Percentiles rank a stretch among this genome's conserved stretches.
Evolutionary conservation across 2,329 filamentous ascomycete species (phyloP).

Genomic region (Trichoderma brevicompactum): DNA sequence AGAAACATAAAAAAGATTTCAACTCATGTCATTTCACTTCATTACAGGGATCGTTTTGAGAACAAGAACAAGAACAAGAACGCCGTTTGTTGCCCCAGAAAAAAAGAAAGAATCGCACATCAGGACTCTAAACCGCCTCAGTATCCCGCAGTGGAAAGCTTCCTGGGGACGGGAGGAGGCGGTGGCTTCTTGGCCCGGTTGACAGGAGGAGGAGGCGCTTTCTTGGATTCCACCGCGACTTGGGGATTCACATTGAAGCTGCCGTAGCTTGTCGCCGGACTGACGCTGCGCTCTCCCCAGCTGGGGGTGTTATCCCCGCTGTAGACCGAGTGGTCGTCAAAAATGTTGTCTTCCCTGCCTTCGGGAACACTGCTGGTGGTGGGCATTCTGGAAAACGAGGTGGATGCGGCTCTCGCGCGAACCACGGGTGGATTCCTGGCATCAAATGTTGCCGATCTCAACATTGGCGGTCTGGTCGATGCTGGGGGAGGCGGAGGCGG

Average conservation of each 20-base stretch:
- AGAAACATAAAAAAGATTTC: background rate
- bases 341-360: constrained; percentile 49
- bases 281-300: constrained; percentile 56
- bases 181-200: constrained; percentile 59
- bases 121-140: constrained; percentile 15
- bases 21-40: constrained; percentile 12
- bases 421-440: constrained; percentile 32
- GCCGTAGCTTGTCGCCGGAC: constrained; percentile 60
- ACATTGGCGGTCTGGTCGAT: constrained; percentile 42
- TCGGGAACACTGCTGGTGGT: constrained; percentile 42
- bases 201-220: constrained; percentile 56
- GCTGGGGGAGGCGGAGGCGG: constrained; percentile 43
- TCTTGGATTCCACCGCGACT: constrained; percentile 50
- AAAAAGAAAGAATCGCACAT: background rate
- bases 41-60: background rate
- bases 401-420: constrained; percentile 38
- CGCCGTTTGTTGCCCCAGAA: background rate
- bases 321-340: constrained; percentile 54
- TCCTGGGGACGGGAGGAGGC: constrained; percentile 57
- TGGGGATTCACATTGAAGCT: constrained; percentile 54
- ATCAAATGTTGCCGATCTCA: constrained; percentile 50
- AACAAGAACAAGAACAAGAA: background rate
- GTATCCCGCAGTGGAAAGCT: constrained; percentile 20
- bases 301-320: constrained; percentile 58
- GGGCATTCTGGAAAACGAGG: constrained; percentile 51